A percentile compares a stretch with the other conserved stretches of the same genome.
Conservation (phyloP, 1,284 basidiomycete species). For the Heterobasidion annosum region DNA sequence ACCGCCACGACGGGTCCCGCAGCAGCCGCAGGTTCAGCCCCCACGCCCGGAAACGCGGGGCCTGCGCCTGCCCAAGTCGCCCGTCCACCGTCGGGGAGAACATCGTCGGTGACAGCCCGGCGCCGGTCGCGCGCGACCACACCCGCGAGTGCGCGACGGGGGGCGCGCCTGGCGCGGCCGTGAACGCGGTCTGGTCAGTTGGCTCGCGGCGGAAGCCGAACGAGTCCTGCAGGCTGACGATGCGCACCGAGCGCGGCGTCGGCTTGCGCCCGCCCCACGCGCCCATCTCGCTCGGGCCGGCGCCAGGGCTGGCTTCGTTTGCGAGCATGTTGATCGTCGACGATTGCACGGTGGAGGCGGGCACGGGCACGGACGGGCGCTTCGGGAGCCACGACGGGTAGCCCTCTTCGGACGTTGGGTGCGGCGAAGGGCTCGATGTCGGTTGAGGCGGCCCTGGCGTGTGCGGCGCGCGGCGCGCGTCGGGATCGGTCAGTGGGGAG, state of each 20-base stretch:
- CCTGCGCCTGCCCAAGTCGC: constrained; percentile 27
- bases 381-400: constrained; percentile 77
- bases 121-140: constrained; percentile 54
- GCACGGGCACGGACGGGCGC: constrained; percentile 66
- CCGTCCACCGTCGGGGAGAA: constrained; percentile 25
- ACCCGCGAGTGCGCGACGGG: constrained; percentile 23
- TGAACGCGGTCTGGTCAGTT: constrained; percentile 42
- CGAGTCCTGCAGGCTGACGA: constrained; percentile 55
- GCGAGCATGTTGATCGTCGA: constrained; percentile 29
- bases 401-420: constrained; percentile 39
- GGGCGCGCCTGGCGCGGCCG: constrained; percentile 17
- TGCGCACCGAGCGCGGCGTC: constrained; percentile 69
- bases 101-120: constrained; percentile 36
- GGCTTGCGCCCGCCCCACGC: constrained; percentile 54
- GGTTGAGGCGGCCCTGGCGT: neutral
- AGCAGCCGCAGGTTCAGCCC: constrained; percentile 59
- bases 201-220: constrained; percentile 30
- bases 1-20: constrained; percentile 45
- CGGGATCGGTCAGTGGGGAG: neutral
- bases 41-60: constrained; percentile 55
- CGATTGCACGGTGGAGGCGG: constrained; percentile 60
- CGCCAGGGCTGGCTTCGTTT: constrained; percentile 18
- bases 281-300: constrained; percentile 28
- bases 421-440: constrained; percentile 15
- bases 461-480: neutral